Conservation (phyloP, 192 early-diverging fungal genomes). For the Backusella liffmaniae region DNA sequence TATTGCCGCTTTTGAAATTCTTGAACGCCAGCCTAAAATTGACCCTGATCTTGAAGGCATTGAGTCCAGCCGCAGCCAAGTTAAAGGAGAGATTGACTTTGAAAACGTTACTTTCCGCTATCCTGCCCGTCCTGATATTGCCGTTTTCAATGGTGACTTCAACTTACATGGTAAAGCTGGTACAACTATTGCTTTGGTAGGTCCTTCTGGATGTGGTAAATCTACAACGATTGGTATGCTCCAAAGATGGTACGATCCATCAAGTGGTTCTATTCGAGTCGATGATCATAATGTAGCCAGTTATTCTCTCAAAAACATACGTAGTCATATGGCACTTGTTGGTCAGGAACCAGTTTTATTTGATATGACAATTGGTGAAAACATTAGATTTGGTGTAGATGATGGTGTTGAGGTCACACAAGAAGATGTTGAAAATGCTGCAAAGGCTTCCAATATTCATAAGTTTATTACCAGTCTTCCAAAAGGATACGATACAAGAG, state of each 20-base stretch:
- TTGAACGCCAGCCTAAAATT: constrained; percentile 71
- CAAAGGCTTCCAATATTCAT: constrained; percentile 61
- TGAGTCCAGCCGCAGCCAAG: constrained; percentile 25
- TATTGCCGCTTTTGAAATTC: constrained; percentile 62
- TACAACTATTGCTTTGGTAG: constrained; percentile 82
- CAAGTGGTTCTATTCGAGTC: constrained; percentile 58
- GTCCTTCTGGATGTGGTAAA: constrained; percentile 84
- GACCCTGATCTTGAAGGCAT: constrained; percentile 51
- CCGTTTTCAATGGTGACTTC: constrained; percentile 61
- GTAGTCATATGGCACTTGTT: constrained; percentile 75
- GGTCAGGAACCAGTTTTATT: constrained; percentile 91
- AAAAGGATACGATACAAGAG: constrained; percentile 63
- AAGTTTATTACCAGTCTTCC: constrained; percentile 55
- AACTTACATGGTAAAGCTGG: constrained; percentile 50
- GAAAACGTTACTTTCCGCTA: constrained; percentile 63
- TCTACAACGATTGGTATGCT: constrained; percentile 60
- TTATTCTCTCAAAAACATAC: constrained; percentile 63
- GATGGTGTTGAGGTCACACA: constrained; percentile 40
- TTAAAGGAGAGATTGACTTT: constrained; percentile 52
- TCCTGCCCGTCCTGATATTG: constrained; percentile 59
- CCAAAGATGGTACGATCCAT: constrained; percentile 80
- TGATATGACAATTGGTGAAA: constrained; percentile 79
- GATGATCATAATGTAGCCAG: constrained; percentile 57
- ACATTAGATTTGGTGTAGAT: constrained; percentile 72
- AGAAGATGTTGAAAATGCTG: constrained; percentile 53